Evolutionary conservation across 371 early-diverging fungal species (phyloP).

Genomic region (Rhizomucor pusillus): DNA sequence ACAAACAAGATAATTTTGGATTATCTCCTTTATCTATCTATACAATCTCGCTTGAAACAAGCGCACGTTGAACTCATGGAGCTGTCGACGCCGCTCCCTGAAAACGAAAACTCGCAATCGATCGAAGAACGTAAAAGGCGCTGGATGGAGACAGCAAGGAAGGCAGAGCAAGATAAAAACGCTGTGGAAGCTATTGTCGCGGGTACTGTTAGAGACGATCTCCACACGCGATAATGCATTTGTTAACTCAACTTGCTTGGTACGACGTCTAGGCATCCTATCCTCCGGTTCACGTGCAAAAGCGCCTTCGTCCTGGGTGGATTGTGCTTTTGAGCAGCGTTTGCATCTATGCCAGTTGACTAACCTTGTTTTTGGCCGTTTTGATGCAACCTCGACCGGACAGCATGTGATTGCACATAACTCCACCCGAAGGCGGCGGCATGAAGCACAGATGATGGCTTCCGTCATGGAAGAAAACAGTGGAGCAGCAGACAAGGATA

Average conservation of each 20-base stretch:
- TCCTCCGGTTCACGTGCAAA: slow-evolving; percentile 37
- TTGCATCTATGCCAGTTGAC: slow-evolving; percentile 61
- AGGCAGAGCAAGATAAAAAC: slow-evolving; percentile 50
- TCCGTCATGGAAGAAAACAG: slow-evolving; percentile 17
- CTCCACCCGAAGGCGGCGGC: slow-evolving; percentile 31
- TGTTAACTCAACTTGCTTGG: neutral
- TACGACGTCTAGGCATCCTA: slow-evolving; percentile 41
- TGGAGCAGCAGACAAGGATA: slow-evolving; percentile 8
- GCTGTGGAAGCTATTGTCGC: slow-evolving; percentile 51
- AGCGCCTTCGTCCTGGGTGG: slow-evolving; percentile 39
- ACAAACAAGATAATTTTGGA: slow-evolving; percentile 64
- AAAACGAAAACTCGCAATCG: slow-evolving; percentile 17
- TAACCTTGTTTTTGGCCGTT: slow-evolving; percentile 62
- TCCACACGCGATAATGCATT: neutral
- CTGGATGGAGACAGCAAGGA: slow-evolving; percentile 39
- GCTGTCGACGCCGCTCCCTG: slow-evolving; percentile 28
- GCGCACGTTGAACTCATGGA: slow-evolving; percentile 49
- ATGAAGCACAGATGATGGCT: slow-evolving; percentile 26
- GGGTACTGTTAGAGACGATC: slow-evolving; percentile 15
- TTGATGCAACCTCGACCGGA: slow-evolving; percentile 49
- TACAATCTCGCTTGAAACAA: slow-evolving; percentile 57
- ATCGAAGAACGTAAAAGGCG: slow-evolving; percentile 30
- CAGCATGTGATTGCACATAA: slow-evolving; percentile 34
- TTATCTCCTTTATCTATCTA: slow-evolving; percentile 59
- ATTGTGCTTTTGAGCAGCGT: slow-evolving; percentile 53